A percentile compares a stretch with the other conserved stretches of the same genome.
Evolutionary conservation across 768 basidiomycete species (phyloP).

Genomic region (Boletus pseudo-olivaceus): DNA sequence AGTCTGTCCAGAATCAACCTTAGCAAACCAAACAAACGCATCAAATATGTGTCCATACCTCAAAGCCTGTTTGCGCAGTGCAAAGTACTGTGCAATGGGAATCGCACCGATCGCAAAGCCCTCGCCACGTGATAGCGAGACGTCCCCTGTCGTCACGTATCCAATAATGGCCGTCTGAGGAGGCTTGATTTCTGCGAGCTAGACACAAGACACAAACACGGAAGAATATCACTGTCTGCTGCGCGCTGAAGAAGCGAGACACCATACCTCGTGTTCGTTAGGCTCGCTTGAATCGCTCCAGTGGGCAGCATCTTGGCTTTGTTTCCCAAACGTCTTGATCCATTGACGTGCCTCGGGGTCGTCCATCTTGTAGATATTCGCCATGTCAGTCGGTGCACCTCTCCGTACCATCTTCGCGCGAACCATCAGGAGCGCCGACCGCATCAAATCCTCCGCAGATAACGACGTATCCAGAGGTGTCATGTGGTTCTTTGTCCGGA

Average conservation of each 20-base stretch:
- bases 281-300: conserved; percentile 17
- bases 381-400: conserved; percentile 74
- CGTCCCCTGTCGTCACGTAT: conserved; percentile 80
- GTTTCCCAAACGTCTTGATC: conserved; percentile 34
- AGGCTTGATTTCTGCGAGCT: conserved; percentile 48
- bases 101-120: conserved; percentile 79
- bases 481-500: conserved; percentile 55
- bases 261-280: conserved; percentile 30
- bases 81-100: conserved; percentile 49
- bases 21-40: neutral
- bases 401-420: conserved; percentile 56
- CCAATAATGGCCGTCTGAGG: conserved; percentile 58
- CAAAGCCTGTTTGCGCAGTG: conserved; percentile 48
- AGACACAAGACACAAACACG: neutral
- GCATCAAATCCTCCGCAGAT: conserved; percentile 45
- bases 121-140: conserved; percentile 72
- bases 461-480: conserved; percentile 32
- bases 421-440: conserved; percentile 66
- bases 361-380: conserved; percentile 62
- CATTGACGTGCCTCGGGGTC: conserved; percentile 52
- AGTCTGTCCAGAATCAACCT: conserved; percentile 12
- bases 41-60: conserved; percentile 24
- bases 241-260: neutral
- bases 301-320: conserved; percentile 4
- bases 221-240: neutral